Base-by-base conservation (phyloP, 2,329 filamentous ascomycete genomes). In the Microsporum audouinii region DNA sequence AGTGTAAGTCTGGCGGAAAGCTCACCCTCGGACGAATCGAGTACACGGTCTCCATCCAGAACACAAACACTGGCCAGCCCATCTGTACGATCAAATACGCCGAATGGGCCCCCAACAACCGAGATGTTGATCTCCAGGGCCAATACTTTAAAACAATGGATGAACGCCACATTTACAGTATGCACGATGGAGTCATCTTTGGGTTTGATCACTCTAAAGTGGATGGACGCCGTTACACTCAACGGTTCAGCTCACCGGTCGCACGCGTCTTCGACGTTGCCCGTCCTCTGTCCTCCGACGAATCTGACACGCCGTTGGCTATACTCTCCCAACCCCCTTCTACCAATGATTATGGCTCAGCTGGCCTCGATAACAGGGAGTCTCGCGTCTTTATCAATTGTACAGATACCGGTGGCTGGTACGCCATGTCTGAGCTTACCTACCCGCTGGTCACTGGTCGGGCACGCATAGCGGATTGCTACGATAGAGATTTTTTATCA, bases 101-200 rank as follows among this genome's bases (percentile, higher is more conserved):
- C 8, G 94, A 99, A 72, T 99, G 94, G 94, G 86, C 85, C 0
- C 89, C 91, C 12, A 99, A 99, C 73, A 95, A 88, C 62, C 88
- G 86, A 63, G 92, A 99, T 73, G 84, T 84, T 65, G 94, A 99
- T 71, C 83, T 99, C 5, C 86, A 90, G 68, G 83, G 83, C 57
- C 90, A 97, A 70, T 94, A 97, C 69, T 82, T 82, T 12, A 76
- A 79, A 8, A 90, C 91, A 0, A 86, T 91, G 71, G 91, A 97
- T 71, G 86, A 88, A 66, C 88, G 88, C 63, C 96, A 97, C 74
- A 87, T 97, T 58, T 92, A 92, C 66, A 89, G 87, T 66, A 85
- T 86, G 67, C 88, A 91, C 68, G 89, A 97, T 67, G 94, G 94
- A 47, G 84, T 86, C 41, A 83, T 96, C 1, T 87, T 91, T 67